Percentiles rank a stretch among this genome's conserved stretches.
Conservation (phyloP, 768 basidiomycete genomes). For the Crepidotus variabilis region DNA sequence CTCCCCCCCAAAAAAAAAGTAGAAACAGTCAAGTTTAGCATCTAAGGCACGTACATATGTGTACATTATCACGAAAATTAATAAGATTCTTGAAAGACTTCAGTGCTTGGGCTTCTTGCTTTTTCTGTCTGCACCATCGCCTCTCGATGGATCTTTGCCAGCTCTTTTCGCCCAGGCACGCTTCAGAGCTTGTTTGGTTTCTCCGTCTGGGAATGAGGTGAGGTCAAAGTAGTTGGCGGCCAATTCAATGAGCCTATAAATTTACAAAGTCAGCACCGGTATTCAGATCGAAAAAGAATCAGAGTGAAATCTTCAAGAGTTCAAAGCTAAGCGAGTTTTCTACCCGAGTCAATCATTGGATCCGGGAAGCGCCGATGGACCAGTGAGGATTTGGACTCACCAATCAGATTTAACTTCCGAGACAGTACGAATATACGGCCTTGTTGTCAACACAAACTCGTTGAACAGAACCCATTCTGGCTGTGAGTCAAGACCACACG, state of each 20-base stretch:
- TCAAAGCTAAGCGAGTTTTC: too few relatives aligned
- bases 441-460: conserved; percentile 90
- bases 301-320: too few relatives aligned
- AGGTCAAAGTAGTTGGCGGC: conserved; percentile 67
- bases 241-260: conserved; percentile 34
- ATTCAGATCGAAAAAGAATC: background rate
- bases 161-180: conserved; percentile 50
- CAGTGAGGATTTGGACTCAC: conserved; percentile 29
- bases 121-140: conserved; percentile 15
- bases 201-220: conserved; percentile 58
- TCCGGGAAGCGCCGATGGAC: background rate
- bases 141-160: conserved; percentile 31
- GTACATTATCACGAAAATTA: too few relatives aligned
- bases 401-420: conserved; percentile 86
- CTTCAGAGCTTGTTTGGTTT: conserved; percentile 63
- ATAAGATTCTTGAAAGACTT: too few relatives aligned
- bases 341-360: too few relatives aligned
- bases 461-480: conserved; percentile 94
- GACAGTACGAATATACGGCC: conserved; percentile 88
- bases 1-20: too few relatives aligned
- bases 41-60: too few relatives aligned
- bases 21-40: too few relatives aligned
- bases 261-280: conserved; percentile 2
- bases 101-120: conserved; percentile 8
- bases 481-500: conserved; percentile 80